Evolutionary conservation across 495 filamentous ascomycete species (phyloP), one percentile per base, ranked within the genome.

Genomic region (Hypoxylon lienhwacheense): DNA sequence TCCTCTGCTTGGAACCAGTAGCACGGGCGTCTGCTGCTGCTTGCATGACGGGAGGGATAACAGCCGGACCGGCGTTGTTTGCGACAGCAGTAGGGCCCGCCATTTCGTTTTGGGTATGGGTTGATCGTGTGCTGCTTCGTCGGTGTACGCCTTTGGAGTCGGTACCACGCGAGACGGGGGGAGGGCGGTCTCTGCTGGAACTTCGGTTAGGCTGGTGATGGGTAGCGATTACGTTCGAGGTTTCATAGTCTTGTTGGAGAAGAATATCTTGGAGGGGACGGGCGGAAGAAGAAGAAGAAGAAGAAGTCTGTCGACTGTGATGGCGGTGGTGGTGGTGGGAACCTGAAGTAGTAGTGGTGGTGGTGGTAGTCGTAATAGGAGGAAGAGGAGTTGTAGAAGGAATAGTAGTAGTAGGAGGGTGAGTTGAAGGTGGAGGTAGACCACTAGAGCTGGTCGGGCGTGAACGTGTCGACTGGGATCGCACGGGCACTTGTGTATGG

Each of bases 1-100:
- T 82, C 22, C 66, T 31, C 63, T 80, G 71, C 61, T 77, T 70
- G 61, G 77, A 61, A 61, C 70, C 61, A 34, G 70, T 64, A 69
- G 70, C 66, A 66, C 65, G 58, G 24, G 74, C 72, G 47, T 70
- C 81, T 66, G 59, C 72, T 52, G 53, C 71, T 47, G 55, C 72
- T 61, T 70, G 77, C 65, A 67, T 67, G 47, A 65, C 65, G n/a
- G 62, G 65, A 29, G 66, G 68, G 51, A 65, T 74, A 56, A 77
- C 66, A 42, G 76, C 67, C 44, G 78, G 72, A 55, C 72, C 73
- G 33, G 65, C 71, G 46, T 71, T 75, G 55, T 73, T 74, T 22
- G 74, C 73, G 26, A 71, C 73, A 37, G 76, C 70, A 15, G 73
- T 66, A 39, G 76, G 69, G 28, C 71, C 66, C 24, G 79, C 70